Evolutionary conservation across 2,329 filamentous ascomycete genomes (phyloP), one percentile per base, ranked within the genome.

Genomic region (Trichoderma lentiforme): DNA sequence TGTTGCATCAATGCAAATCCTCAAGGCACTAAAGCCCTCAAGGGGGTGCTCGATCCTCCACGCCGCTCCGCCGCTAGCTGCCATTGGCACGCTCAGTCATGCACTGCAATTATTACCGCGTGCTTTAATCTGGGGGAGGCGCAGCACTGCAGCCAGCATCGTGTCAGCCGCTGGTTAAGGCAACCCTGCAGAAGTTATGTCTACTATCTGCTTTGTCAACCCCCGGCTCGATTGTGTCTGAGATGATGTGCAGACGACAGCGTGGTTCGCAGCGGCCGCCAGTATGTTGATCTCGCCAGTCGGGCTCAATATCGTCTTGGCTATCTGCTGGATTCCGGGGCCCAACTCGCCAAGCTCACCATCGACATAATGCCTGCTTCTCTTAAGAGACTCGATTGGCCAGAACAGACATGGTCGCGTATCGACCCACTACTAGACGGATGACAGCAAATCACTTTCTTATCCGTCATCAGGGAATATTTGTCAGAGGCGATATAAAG

Each of bases 361-460:
- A 39, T 39, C 26, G 65, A 60, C 43, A 70, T 63, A 24, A 62
- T 70, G 57, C 60, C 57, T 70, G 67, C 24, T 63, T 34, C 30
- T 53, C 67, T 39, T 11, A 6, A 63, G 58, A 39, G 43, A 26
- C 67, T 62, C 67, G 53, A 70, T 70, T 70, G 67, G 67, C 58
- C 67, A 14, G 24, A 56, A 36, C 34, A 3, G 67, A 63, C 43
- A 32, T 70, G 60, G 57, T 28, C 58, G 60, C 60, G 57, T 63
- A 53, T 63, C 43, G 67, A 70, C 67, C 67, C 67, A 70, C 58
- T 62, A 62, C 43, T 70, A 21, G 39, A 62, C 28, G 21, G 39
- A 39, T 62, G 67, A 70, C 60, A 70, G 51, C 67, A 70, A 70
- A 70, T 70, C 67, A 70, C 36, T 60, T 61, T 47, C 56, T 39